Evolutionary conservation across 805 yeast genomes (phyloP).

Genomic region (Candida xiaguanensis): DNA sequence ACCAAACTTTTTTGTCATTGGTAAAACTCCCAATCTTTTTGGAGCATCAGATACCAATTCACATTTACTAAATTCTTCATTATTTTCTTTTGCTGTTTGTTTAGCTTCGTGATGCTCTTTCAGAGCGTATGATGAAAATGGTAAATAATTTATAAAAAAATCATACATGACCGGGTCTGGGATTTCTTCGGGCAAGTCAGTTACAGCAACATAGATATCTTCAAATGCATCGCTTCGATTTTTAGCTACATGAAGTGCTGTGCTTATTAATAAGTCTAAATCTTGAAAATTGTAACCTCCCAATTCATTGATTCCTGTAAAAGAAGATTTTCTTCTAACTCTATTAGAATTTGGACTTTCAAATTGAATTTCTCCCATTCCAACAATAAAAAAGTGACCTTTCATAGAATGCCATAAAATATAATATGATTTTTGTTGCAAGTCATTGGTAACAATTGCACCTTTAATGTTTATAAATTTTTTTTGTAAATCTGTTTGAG

Average conservation of each 20-base stretch:
- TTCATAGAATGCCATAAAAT: constrained; percentile 28
- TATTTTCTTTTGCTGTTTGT: constrained; percentile 3
- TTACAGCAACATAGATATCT: constrained; percentile 19
- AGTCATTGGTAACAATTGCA: constrained; percentile 36
- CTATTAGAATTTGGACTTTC: constrained; percentile 6
- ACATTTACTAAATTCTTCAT: constrained; percentile 12
- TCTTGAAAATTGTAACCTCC: constrained; percentile 42
- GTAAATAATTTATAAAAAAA: constrained; percentile 30
- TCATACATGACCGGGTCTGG: constrained; percentile 36
- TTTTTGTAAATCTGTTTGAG: constrained; percentile 6
- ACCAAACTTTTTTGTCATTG: constrained; percentile 36
- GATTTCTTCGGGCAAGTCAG: constrained; percentile 31
- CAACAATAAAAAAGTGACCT: constrained; percentile 19
- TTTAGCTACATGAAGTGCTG: constrained; percentile 27
- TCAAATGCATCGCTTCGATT: constrained; percentile 10
- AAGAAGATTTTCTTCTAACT: constrained; percentile 33
- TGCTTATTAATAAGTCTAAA: constrained; percentile 28
- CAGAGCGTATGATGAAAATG: constrained; percentile 12
- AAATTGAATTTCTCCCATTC: constrained; percentile 34
- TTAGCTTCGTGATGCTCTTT: constrained; percentile 2
- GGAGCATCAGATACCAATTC: constrained; percentile 21
- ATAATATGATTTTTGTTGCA: constrained; percentile 33
- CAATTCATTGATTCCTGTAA: constrained; percentile 34
- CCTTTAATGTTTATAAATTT: constrained; percentile 25
- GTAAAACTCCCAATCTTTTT: constrained; percentile 19